Evolutionary conservation across 345 rosid genomes (phyloP), one percentile per base, ranked within the genome.

Genomic region (Eucalyptus melliodora): DNA sequence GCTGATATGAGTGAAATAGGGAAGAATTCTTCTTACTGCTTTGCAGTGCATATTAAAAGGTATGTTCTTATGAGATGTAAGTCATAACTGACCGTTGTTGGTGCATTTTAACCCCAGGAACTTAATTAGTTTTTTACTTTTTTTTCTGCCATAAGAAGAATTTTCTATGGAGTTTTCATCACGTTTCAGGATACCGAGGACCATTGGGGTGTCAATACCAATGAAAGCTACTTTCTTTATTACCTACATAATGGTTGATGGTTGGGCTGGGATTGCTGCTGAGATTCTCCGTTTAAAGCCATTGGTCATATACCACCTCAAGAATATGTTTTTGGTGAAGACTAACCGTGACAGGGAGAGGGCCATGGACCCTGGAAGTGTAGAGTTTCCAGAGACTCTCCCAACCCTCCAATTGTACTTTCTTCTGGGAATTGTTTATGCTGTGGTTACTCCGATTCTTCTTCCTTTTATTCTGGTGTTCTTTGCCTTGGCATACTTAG

Each of bases 201-300:
- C 99, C 87, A 97, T 97, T 86, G 99, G 99, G 45, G 98, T 98
- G 88, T 97, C 99, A 9, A 97, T 98, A 92, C 99, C 99, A 67
- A 98, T 96, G 98, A 97, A 97, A 89, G 99, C 99, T 87, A 97
- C 99, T 40, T 97, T 97, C 92, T 97, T 97, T 89, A 95, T 97
- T 87, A 97, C 99, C 15, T 97, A 95, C 89, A 95, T 97, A 91
- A 97, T 97, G 99, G 95, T 97, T 88, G 99, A 98, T 91, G 99
- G 99, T 42, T 96, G 99, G 99, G 99, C 99, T 88, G 99, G 99
- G 56, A 95, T 97, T 26, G 99, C 99, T 4, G 90, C 95, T 34
- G 99, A 98, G 95, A 98, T 98, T 92, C 97, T 98, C 85, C 95
- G 99, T 86, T 51, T 98, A 91, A 98, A 96, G 94, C 95, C 96